phyloP scores from a whole-genome alignment of 1,139 yeast genomes.

The Williopsis jadinii region DNA sequence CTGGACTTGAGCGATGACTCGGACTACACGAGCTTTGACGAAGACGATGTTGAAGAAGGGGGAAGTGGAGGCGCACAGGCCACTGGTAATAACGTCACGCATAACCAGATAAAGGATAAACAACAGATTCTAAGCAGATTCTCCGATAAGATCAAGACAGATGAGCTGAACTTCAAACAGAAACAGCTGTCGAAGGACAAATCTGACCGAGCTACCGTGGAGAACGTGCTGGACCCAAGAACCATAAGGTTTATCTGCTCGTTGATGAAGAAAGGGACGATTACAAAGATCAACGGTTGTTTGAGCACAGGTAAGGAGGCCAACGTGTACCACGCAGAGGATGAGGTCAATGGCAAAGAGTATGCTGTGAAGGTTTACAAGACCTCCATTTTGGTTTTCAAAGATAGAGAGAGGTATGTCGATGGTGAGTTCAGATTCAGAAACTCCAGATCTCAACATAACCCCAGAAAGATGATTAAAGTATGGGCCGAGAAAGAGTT shows the following conservation, averaged over 20 bases:
- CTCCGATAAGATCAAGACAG: conserved; percentile 58
- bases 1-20: not conserved
- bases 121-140: conserved; percentile 55
- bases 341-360: conserved; percentile 54
- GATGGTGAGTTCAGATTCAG: conserved; percentile 94
- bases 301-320: conserved; percentile 97
- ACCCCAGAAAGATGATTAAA: conserved; percentile 95
- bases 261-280: conserved; percentile 73
- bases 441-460: conserved; percentile 75
- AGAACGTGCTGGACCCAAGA: conserved; percentile 92
- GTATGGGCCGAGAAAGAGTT: conserved; percentile 99
- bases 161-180: conserved; percentile 42
- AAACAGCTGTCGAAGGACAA: conserved; percentile 67
- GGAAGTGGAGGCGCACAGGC: conserved; percentile 1
- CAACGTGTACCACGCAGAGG: conserved; percentile 89
- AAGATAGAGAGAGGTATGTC: conserved; percentile 92
- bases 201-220: conserved; percentile 93
- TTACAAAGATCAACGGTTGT: conserved; percentile 88
- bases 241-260: conserved; percentile 79
- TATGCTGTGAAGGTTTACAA: conserved; percentile 91
- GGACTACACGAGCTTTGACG: not conserved
- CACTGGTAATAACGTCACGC: conserved; percentile 2
- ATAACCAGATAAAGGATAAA: conserved; percentile 31
- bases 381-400: conserved; percentile 91
- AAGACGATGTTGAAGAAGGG: not conserved